These are phyloP conservation scores for Ascochyta pisi DNA, from an alignment of 2,329 filamentous ascomycete species.

Conservation along the genomic window DNA sequence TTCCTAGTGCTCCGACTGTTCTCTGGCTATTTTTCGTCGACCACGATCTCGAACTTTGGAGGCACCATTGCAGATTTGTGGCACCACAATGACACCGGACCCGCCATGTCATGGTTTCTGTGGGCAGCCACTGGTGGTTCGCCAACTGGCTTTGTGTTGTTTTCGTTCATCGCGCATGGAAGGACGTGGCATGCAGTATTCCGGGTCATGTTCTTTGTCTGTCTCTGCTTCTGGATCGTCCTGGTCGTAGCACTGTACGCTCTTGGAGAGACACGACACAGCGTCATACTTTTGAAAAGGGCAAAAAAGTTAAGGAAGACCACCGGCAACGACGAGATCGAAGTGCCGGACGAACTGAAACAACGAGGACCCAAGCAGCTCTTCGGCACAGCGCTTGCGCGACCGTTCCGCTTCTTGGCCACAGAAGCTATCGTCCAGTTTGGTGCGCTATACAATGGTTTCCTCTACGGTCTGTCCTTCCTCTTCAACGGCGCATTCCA, in stretches of 20 bases:
- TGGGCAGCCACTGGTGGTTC: slow-evolving; percentile 58
- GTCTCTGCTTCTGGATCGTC: slow-evolving; percentile 53
- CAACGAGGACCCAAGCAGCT: slow-evolving; percentile 49
- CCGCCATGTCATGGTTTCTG: slow-evolving; percentile 53
- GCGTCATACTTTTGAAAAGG: slow-evolving; percentile 51
- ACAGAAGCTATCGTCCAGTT: slow-evolving; percentile 58
- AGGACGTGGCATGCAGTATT: slow-evolving; percentile 55
- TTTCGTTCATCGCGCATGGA: slow-evolving; percentile 55
- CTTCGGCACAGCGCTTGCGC: slow-evolving; percentile 52
- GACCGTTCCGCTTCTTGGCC: slow-evolving; percentile 57
- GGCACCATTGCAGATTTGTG: slow-evolving; percentile 57
- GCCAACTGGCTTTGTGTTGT: slow-evolving; percentile 56
- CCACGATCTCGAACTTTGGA: slow-evolving; percentile 51
- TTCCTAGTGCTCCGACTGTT: slow-evolving; percentile 55
- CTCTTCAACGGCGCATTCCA: slow-evolving; percentile 59
- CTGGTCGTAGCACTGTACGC: slow-evolving; percentile 47
- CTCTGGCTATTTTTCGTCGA: slow-evolving; percentile 55
- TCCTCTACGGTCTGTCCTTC: slow-evolving; percentile 58
- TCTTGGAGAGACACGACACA: slow-evolving; percentile 55
- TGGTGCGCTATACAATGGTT: slow-evolving; percentile 58
- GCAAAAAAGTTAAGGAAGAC: slow-evolving; percentile 39
- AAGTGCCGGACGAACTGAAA: slow-evolving; percentile 50
- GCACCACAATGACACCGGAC: slow-evolving; percentile 52
- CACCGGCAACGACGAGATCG: slow-evolving; percentile 34
- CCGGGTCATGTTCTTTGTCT: slow-evolving; percentile 56